Percentiles rank a stretch among this genome's conserved stretches.
phyloP scores from a whole-genome alignment of 345 rosid species.

The Raphanus sativus region DNA sequence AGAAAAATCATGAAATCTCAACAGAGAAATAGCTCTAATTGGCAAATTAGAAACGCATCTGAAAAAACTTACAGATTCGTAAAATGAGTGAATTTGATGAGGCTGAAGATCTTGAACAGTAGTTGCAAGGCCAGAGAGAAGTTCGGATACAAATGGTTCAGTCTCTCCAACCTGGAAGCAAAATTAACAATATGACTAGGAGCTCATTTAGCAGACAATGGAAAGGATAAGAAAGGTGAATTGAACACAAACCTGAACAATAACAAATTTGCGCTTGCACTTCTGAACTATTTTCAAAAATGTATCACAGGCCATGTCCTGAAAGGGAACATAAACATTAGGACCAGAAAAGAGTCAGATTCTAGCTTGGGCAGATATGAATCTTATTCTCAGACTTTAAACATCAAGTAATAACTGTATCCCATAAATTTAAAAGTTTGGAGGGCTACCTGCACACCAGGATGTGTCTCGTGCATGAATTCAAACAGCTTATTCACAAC shows the following conservation, averaged over 20 bases:
- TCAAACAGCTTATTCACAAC: constrained; percentile 98
- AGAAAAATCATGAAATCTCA: background rate
- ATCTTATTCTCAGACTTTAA: background rate
- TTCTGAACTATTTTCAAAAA: constrained; percentile 99
- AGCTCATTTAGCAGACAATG: constrained; percentile 7
- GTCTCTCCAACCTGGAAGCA: constrained; percentile 84
- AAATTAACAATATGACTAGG: background rate
- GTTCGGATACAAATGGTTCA: constrained; percentile 98
- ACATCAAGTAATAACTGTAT: background rate
- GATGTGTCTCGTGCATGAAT: constrained; percentile 99
- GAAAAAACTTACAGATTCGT: constrained; percentile 77
- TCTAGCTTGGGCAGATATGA: background rate
- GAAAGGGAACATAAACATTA: constrained; percentile 27
- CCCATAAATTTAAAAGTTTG: constrained; percentile 5
- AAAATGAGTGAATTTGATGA: constrained; percentile 96
- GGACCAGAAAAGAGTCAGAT: background rate
- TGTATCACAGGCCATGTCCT: constrained; percentile 99
- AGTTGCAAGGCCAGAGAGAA: constrained; percentile 83
- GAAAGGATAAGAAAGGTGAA: background rate
- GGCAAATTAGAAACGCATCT: background rate
- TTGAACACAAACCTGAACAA: constrained; percentile 65
- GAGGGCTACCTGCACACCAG: constrained; percentile 91
- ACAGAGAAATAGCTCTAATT: constrained; percentile 8
- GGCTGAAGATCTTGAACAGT: constrained; percentile 98
- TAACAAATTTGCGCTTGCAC: constrained; percentile 96